A percentile compares a stretch with the other conserved stretches of the same genome.
Evolutionary conservation across 2,329 filamentous ascomycete genomes (phyloP).

Genomic region (Aulographum hederae): DNA sequence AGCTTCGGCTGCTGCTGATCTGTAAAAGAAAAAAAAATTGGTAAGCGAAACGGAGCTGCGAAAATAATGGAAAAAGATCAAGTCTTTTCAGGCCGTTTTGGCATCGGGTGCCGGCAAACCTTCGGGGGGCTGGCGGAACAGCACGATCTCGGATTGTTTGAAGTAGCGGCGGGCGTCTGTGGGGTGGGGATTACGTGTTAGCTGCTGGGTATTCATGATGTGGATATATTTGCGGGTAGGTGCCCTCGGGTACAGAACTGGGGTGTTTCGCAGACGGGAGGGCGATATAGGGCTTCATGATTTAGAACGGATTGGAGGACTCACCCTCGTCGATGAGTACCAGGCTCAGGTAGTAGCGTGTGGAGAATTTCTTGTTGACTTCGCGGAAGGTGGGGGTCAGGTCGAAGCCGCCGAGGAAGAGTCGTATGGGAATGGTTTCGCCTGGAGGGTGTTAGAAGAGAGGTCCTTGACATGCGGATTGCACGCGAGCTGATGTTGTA

Average conservation of each 20-base stretch:
- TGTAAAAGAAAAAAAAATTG: too few species aligned
- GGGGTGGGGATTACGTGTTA: slow-evolving; percentile 7
- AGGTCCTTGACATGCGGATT: slow-evolving; percentile 10
- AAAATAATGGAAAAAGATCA: too few species aligned
- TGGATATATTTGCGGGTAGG: slow-evolving; percentile 10
- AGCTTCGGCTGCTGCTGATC: too few species aligned
- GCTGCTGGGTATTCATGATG: slow-evolving; percentile 10
- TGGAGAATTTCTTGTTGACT: slow-evolving; percentile 99
- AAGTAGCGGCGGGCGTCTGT: slow-evolving; percentile 91
- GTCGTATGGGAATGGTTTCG: slow-evolving; percentile 85
- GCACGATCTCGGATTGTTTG: slow-evolving; percentile 96
- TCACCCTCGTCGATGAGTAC: slow-evolving; percentile 88
- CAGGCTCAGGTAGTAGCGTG: slow-evolving; percentile 88
- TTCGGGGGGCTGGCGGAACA: slow-evolving; percentile 60
- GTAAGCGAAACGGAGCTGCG: too few species aligned
- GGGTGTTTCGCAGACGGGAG: too few species aligned
- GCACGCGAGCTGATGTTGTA: too few species aligned
- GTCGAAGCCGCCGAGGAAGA: slow-evolving; percentile 96
- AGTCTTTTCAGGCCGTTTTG: not conserved
- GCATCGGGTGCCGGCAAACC: slow-evolving; percentile 22
- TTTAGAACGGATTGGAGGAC: slow-evolving; percentile 12
- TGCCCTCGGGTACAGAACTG: too few species aligned
- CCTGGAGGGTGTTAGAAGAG: slow-evolving; percentile 29
- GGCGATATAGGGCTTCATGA: slow-evolving; percentile 1
- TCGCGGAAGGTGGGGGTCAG: slow-evolving; percentile 95